phyloP scores from a whole-genome alignment of 192 early-diverging fungal genomes.

The Coemansia sp. region DNA sequence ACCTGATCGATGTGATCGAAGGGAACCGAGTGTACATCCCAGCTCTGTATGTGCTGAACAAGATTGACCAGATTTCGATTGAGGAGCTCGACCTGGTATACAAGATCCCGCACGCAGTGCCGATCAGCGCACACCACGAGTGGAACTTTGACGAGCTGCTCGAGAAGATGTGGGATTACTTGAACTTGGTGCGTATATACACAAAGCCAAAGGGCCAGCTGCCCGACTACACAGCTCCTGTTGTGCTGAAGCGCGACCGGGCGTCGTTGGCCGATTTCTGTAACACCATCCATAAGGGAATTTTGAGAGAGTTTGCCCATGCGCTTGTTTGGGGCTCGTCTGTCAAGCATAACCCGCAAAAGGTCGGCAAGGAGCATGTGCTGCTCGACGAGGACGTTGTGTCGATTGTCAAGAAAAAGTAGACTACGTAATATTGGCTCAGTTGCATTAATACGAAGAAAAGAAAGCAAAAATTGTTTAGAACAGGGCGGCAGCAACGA shows the following conservation, averaged over 20 bases:
- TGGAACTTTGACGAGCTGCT: constrained; percentile 99
- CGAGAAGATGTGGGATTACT: constrained; percentile 74
- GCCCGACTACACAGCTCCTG: constrained; percentile 92
- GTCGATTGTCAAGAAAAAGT: constrained; percentile 73
- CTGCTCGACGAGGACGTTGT: constrained; percentile 97
- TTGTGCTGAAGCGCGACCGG: constrained; percentile 76
- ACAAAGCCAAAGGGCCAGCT: constrained; percentile 92
- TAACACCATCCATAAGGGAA: constrained; percentile 92
- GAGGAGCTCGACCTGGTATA: constrained; percentile 95
- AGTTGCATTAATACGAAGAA: no score
- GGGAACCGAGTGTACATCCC: constrained; percentile 96
- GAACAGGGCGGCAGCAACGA: constrained; percentile 3
- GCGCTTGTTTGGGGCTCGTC: constrained; percentile 94
- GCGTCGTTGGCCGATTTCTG: constrained; percentile 87
- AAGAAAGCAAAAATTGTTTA: background rate
- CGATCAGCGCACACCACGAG: constrained; percentile 74
- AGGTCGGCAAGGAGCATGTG: constrained; percentile 92
- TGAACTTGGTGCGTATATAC: constrained; percentile 82
- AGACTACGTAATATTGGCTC: constrained; percentile 1
- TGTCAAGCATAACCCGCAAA: constrained; percentile 97
- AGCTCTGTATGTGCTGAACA: constrained; percentile 95
- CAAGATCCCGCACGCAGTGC: constrained; percentile 94
- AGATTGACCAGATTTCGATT: constrained; percentile 96
- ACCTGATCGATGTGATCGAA: constrained; percentile 97
- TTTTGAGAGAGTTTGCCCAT: constrained; percentile 89